Evolutionary conservation across 169 alveolate species (phyloP).

Genomic region (Blepharisma undulans): DNA sequence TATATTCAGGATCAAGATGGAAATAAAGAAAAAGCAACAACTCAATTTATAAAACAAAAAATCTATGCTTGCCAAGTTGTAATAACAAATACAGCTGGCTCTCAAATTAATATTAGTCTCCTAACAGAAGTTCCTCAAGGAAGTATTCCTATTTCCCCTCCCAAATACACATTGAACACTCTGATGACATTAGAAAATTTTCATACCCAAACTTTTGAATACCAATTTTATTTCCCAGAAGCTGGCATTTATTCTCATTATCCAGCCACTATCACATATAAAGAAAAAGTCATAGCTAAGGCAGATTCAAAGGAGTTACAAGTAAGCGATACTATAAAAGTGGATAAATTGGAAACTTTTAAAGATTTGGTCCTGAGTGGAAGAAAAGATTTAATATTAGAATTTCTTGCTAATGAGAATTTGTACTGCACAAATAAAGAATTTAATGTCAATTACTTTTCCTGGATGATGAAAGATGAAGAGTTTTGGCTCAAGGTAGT

Average conservation of each 20-base stretch:
- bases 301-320: slow-evolving; percentile 40
- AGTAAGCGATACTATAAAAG: slow-evolving; percentile 34
- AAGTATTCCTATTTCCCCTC: slow-evolving; percentile 42
- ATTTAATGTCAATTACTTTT: slow-evolving; percentile 41
- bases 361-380: slow-evolving; percentile 51
- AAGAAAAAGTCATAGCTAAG: slow-evolving; percentile 60
- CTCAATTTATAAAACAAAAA: background rate
- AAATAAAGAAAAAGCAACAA: background rate
- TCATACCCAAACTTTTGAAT: background rate
- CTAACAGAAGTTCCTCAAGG: slow-evolving; percentile 45
- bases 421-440: slow-evolving; percentile 42
- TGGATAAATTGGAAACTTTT: slow-evolving; percentile 47
- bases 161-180: background rate
- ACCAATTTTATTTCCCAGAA: slow-evolving; percentile 75
- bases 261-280: slow-evolving; percentile 64
- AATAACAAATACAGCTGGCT: slow-evolving; percentile 15
- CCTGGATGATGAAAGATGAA: slow-evolving; percentile 62
- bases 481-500: slow-evolving; percentile 53
- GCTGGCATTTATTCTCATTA: slow-evolving; percentile 65
- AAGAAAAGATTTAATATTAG: slow-evolving; percentile 47
- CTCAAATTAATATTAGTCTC: background rate
- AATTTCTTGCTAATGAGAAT: slow-evolving; percentile 48
- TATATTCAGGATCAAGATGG: background rate
- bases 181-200: background rate
- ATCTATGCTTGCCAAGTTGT: background rate